A percentile compares a stretch with the other conserved stretches of the same genome.
Conservation (phyloP, 108 stramenopile species). For the Conticribra weissflogii region DNA sequence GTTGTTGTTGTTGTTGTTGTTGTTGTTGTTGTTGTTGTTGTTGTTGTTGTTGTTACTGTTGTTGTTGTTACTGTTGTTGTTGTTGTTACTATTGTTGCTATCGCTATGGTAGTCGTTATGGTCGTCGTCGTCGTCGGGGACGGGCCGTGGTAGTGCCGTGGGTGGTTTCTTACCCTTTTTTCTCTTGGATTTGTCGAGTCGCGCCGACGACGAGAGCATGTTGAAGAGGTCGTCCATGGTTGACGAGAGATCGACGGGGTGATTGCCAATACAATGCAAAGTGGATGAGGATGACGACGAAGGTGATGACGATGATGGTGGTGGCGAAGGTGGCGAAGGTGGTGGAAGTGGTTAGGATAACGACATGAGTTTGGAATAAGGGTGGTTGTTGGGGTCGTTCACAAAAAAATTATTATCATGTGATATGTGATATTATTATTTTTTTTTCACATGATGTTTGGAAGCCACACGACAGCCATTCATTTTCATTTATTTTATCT, state of each 20-base stretch:
- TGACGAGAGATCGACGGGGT: background rate
- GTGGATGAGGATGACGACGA: background rate
- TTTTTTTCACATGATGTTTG: background rate
- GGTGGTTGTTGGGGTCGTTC: background rate
- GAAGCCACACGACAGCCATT: background rate
- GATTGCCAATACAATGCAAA: background rate
- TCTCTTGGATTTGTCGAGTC: constrained; percentile 79
- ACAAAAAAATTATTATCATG: background rate
- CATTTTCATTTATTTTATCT: background rate
- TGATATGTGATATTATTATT: background rate
- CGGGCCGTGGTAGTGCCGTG: too few relatives aligned
- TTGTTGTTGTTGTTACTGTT: constrained; percentile 11
- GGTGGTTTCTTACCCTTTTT: constrained; percentile 56
- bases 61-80: background rate
- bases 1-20: background rate
- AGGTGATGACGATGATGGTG: background rate
- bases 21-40: constrained; percentile 8
- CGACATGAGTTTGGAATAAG: background rate
- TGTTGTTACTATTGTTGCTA: too few relatives aligned
- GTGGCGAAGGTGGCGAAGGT: background rate
- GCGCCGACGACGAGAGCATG: constrained; percentile 80
- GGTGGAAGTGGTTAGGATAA: background rate
- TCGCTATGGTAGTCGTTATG: constrained; percentile 26
- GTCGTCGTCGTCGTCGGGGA: background rate
- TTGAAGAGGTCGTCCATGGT: constrained; percentile 89